Evolutionary conservation across 225 moss, liverwort and hornwort species (phyloP), one percentile per base, ranked within the genome.

Genomic region (Sphagnum contortum): DNA sequence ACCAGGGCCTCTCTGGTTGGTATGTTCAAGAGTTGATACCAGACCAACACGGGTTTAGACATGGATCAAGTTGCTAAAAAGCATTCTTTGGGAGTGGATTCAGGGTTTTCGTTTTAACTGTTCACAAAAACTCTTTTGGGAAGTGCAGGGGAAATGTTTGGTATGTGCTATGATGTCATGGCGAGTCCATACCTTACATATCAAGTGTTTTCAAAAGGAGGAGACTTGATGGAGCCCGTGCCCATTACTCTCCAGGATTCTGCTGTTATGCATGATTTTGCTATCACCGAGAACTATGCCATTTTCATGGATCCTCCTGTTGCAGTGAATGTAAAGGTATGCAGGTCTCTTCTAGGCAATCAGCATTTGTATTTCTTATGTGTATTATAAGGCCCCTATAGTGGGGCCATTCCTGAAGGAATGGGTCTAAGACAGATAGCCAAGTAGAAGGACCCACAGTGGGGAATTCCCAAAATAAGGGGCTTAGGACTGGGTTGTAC

Each of bases 211-310:
- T 88, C 92, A 13, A 88, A 87, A 60, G 83, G 89, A 67, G 94
- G 89, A 29, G 63, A 60, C n/a, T 73, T 92, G 75, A 70, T 47
- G 29, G 86, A 88, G 5, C 76, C 84, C 2, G 88, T 95, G 54
- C 7, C 76, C n/a, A 75, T 92, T 7, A 89, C 89, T 45, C 29
- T 90, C 54, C 87, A 84, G 50, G 68, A 73, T 48, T 64, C 64
- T 65, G 67, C 84, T 46, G 73, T 86, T 80, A 89, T 91, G 94
- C 94, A 94, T 70, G 94, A 91, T 60, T 88, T 91, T 8, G 87
- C 80, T 52, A 86, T 95, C 57, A 92, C 89, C 5, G 82, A 90
- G 69, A 90, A 90, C 10, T 92, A 89, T 50, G 81, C 83, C 59
- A 74, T 92, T 44, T 88, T 66, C 66, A 70, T 88, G 77, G 89